Percentiles rank a stretch among this genome's conserved stretches.
Evolutionary conservation across 1,284 basidiomycete genomes (phyloP).

Genomic region (Stygiomarasmius scandens): DNA sequence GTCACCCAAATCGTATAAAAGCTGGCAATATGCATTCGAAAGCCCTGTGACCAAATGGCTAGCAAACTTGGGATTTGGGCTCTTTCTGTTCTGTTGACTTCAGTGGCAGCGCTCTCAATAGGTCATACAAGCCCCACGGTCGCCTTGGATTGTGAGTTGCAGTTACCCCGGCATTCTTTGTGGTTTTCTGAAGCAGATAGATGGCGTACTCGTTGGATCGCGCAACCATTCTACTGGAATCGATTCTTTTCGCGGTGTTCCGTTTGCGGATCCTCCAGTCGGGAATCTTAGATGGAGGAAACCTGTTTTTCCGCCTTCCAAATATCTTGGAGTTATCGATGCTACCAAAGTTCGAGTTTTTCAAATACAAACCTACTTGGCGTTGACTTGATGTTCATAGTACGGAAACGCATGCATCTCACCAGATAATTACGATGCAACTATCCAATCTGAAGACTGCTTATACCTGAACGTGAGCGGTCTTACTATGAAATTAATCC

Average conservation of each 20-base stretch:
- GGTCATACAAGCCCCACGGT: too few relatives aligned
- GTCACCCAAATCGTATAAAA: too few relatives aligned
- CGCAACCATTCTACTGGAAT: slow-evolving; percentile 30
- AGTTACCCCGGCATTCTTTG: too few relatives aligned
- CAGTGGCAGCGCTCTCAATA: too few relatives aligned
- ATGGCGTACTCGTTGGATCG: slow-evolving; percentile 38
- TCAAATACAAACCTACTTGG: neutral
- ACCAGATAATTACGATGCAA: slow-evolving; percentile 24
- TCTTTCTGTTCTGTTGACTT: too few relatives aligned
- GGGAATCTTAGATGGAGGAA: slow-evolving; percentile 39
- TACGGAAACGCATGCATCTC: slow-evolving; percentile 31
- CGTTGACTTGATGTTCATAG: neutral
- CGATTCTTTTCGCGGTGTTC: slow-evolving; percentile 35
- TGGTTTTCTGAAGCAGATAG: slow-evolving; percentile 18
- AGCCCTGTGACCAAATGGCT: too few relatives aligned
- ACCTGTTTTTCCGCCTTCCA: slow-evolving; percentile 39
- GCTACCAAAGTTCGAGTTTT: slow-evolving; percentile 30
- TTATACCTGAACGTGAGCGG: slow-evolving; percentile 38
- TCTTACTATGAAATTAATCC: neutral
- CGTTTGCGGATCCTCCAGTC: slow-evolving; percentile 39
- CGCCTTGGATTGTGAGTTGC: too few relatives aligned
- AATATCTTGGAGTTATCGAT: slow-evolving; percentile 34
- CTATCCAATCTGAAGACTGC: slow-evolving; percentile 39
- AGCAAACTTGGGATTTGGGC: too few relatives aligned
- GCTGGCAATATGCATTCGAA: too few relatives aligned